Evolutionary conservation across 305 asterid genomes (phyloP).

Genomic region (Solanum chacoense): DNA sequence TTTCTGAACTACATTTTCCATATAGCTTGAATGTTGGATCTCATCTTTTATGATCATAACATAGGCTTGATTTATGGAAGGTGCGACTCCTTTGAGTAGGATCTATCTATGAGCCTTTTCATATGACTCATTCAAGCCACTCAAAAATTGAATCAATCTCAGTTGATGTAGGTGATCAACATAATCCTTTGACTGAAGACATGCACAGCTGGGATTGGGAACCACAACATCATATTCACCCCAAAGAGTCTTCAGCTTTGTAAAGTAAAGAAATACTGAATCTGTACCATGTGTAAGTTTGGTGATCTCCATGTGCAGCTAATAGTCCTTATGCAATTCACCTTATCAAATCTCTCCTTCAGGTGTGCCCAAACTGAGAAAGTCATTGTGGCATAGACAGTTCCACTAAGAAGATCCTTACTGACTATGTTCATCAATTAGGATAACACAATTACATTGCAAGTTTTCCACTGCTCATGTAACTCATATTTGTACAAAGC

Average conservation of each 20-base stretch:
- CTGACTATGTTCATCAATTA: neutral
- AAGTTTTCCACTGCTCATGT: neutral
- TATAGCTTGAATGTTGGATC: neutral
- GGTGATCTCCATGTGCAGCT: neutral
- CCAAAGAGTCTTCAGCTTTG: neutral
- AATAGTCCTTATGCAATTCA: neutral
- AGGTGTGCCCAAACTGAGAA: neutral
- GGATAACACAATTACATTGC: neutral
- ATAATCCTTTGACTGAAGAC: neutral
- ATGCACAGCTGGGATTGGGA: neutral
- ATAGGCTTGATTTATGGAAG: neutral
- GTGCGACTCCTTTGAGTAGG: neutral
- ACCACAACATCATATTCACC: neutral
- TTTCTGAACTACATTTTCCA: neutral
- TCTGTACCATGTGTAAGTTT: neutral
- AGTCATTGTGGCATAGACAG: neutral
- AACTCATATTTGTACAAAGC: neutral
- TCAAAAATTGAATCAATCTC: neutral
- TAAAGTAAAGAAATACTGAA: no score
- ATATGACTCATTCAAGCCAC: neutral
- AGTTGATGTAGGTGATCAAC: neutral
- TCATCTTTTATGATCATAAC: neutral
- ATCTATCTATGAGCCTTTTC: neutral
- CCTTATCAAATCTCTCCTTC: no score
- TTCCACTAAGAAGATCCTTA: neutral